Evolutionary conservation across 768 basidiomycete species (phyloP).

Genomic region (Xerocomus spinulosus): DNA sequence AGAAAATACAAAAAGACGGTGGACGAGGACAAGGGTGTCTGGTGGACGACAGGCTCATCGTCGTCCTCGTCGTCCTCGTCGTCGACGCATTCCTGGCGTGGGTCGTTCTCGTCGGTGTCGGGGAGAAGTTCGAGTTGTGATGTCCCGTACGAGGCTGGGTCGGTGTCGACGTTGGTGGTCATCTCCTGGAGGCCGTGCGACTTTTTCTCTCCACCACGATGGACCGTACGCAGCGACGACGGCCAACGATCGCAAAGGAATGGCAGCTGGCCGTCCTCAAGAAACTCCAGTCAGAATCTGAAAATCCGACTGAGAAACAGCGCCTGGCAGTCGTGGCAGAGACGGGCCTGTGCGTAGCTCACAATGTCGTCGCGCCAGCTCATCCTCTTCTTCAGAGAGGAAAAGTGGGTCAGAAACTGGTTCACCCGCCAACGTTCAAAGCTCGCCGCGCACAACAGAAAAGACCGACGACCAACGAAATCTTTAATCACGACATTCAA

Average conservation of each 20-base stretch:
- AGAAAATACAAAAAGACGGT: constrained; percentile 67
- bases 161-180: constrained; percentile 5
- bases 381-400: constrained; percentile 17
- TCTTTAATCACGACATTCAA: constrained; percentile 11
- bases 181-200: constrained; percentile 12
- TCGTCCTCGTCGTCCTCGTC: constrained; percentile 43
- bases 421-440: constrained; percentile 28
- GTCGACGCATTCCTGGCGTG: constrained; percentile 29
- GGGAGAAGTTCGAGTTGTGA: constrained; percentile 64
- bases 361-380: constrained; percentile 7
- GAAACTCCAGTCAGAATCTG: constrained; percentile 18
- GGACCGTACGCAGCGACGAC: constrained; percentile 3
- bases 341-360: constrained; percentile 29
- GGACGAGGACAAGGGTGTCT: constrained; percentile 40
- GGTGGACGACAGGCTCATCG: too few relatives aligned
- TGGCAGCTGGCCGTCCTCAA: constrained; percentile 31
- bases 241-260: constrained; percentile 17
- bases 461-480: background rate
- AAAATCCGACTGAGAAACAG: constrained; percentile 23
- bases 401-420: constrained; percentile 29
- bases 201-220: constrained; percentile 4
- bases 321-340: constrained; percentile 18
- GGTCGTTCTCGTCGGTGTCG: constrained; percentile 41
- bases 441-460: constrained; percentile 11
- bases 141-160: constrained; percentile 28